Evolutionary conservation across 495 filamentous ascomycete genomes (phyloP).

Genomic region (Lentithecium fluviatile): DNA sequence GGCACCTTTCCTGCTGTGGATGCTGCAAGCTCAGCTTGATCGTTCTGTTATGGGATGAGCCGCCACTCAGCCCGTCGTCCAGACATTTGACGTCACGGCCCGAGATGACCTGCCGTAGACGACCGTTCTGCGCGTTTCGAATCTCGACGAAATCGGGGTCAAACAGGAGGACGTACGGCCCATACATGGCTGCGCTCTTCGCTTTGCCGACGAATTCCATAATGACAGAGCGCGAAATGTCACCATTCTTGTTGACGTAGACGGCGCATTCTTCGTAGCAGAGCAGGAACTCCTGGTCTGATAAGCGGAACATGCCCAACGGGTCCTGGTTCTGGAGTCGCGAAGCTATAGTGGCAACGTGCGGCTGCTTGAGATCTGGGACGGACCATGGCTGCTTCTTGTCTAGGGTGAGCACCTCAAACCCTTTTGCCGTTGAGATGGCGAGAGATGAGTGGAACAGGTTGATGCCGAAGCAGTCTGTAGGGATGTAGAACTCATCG

Average conservation of each 20-base stretch:
- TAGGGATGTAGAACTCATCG: conserved; percentile 97
- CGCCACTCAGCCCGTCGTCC: conserved; percentile 67
- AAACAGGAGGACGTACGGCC: conserved; percentile 53
- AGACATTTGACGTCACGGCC: conserved; percentile 83
- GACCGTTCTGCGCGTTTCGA: conserved; percentile 91
- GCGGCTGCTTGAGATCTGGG: conserved; percentile 74
- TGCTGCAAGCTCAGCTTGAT: conserved; percentile 96
- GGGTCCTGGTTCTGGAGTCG: conserved; percentile 79
- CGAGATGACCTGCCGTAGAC: conserved; percentile 88
- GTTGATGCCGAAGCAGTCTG: conserved; percentile 93
- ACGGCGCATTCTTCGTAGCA: conserved; percentile 93
- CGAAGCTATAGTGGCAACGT: conserved; percentile 73
- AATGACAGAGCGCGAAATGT: conserved; percentile 85
- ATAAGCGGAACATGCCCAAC: conserved; percentile 94
- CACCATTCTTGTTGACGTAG: conserved; percentile 97
- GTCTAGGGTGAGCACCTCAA: conserved; percentile 93
- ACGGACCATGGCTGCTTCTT: conserved; percentile 92
- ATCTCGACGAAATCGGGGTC: conserved; percentile 92
- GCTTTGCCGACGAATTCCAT: conserved; percentile 97
- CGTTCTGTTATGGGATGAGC: conserved; percentile 49
- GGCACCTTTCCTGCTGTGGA: conserved; percentile 74
- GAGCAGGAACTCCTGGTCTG: conserved; percentile 89
- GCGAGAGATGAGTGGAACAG: conserved; percentile 92
- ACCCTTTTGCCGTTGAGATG: conserved; percentile 85
- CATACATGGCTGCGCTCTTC: conserved; percentile 77